Evolutionary conservation across 306 rosid species (phyloP), one percentile per base, ranked within the genome.

Genomic region (Pueraria montana): DNA sequence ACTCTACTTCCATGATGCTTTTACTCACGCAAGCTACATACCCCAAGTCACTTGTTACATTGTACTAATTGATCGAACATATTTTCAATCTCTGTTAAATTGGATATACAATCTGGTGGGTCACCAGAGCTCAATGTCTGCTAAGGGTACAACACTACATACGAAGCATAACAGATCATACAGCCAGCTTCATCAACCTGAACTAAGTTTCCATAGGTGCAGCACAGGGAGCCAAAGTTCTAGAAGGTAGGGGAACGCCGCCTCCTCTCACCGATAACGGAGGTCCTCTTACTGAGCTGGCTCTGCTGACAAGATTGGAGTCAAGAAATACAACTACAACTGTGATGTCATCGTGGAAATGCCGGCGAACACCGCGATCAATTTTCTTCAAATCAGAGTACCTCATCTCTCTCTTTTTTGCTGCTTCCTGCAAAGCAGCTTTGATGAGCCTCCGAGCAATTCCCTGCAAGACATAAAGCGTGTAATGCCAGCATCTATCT

Each of bases 321-420:
- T 94, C 97, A 1, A 94, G 94, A 86, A 86, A 94, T 49, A 94
- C 72, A 49, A 94, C 93, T 77, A 94, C 71, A 26, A 94, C 98
- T 0, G 98, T 92, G 83, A 92, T 92, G 83, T 94, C 98, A 11
- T 94, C 98, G 27, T 94, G 98, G 90, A 94, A 94, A 86, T 92
- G 97, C 56, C 98, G 92, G 66, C 98, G 98, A 20, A 94, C 92
- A 27, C 98, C 98, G 0, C 98, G 92, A 27, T 94, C 97, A 27
- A 94, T 94, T 77, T 94, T 91, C 90, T 86, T 94, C 89, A 94
- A 80, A 79, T 94, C 98, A 2, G 98, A 91, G 86, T 94, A 94
- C 74, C 98, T 91, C 98, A 94, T 94, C 89, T 94, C 98, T 82
- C 98, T 84, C 78, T 94, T 92, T 82, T 92, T 94, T 7, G 98